Base-by-base conservation (phyloP, 2,329 filamentous ascomycete genomes). In the Alternaria brassicicola region DNA sequence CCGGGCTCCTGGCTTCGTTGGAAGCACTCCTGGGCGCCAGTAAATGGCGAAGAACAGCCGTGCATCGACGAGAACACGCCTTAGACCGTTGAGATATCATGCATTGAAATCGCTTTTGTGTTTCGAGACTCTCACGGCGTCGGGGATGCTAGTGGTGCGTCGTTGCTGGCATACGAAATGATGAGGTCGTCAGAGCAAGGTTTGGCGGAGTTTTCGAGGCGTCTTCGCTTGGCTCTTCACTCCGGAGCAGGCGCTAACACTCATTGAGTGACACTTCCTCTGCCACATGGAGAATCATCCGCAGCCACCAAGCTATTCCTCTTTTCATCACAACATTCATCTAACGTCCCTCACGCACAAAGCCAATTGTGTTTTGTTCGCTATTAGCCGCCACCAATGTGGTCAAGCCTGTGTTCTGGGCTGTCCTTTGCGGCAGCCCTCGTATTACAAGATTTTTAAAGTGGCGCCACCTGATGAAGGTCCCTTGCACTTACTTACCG, bases 151-250 rank as follows among this genome's bases (percentile, higher is more conserved):
- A 25, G 19, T 56, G 53, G 17, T 26, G 31, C 30, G 25, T 28
- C 13, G 55, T 52, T 33, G 52, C 52, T 41, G 41, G 38, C 26
- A 21, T 36, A 33, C 9, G 28, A 15, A 56, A 15, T 35, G 52
- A n/a, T 66, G 64, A 66, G 36, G 64, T 64, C 52, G 54, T 65
- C 52, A 33, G 57, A 63, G 57, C 58, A 66, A 66, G 55, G 62
- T 61, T 61, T 51, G 26, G 25, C 46, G 33, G 45, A 36, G 35
- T 15, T 47, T 52, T 54, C 48, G 52, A 46, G 55, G 54, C 62
- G 51, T 41, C 42, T 28, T 39, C 38, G 41, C 47, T 57, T 45
- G 43, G 33, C 47, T 30, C 31, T 26, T 49, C 25, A 55, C 58
- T 63, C 57, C 53, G 65, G 63, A 66, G 65, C 61, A 63, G 61